Conservation (phyloP, 2,329 filamentous ascomycete species). For the Thermothelomyces thermophilus region DNA sequence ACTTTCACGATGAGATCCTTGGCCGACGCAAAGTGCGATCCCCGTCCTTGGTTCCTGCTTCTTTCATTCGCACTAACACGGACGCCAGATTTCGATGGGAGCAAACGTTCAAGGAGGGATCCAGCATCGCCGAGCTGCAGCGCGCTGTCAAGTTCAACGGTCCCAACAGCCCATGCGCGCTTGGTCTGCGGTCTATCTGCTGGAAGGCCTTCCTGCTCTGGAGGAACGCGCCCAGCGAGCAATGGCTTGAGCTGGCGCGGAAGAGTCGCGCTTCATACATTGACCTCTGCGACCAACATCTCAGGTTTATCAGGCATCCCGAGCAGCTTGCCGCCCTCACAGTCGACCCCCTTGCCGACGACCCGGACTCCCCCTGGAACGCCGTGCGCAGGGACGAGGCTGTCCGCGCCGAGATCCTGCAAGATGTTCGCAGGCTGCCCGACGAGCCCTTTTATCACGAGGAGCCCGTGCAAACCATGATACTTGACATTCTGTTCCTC, state of each 20-base stretch:
- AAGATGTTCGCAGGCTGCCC: conserved; percentile 90
- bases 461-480: conserved; percentile 66
- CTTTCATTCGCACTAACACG: background rate
- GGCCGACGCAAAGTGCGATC: conserved; percentile 45
- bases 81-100: conserved; percentile 60
- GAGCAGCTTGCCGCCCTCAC: conserved; percentile 65
- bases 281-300: conserved; percentile 64
- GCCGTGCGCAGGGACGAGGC: conserved; percentile 78
- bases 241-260: conserved; percentile 62
- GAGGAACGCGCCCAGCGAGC: conserved; percentile 53
- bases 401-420: conserved; percentile 79
- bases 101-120: conserved; percentile 51
- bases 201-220: conserved; percentile 92
- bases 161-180: conserved; percentile 55
- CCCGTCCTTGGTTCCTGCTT: background rate
- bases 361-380: conserved; percentile 84
- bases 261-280: conserved; percentile 69
- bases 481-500: conserved; percentile 86
- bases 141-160: conserved; percentile 57
- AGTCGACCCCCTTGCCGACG: conserved; percentile 80
- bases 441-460: conserved; percentile 88
- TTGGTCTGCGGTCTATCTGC: conserved; percentile 76
- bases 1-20: conserved; percentile 43
- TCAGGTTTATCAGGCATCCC: conserved; percentile 78
- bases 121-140: conserved; percentile 55